Evolutionary conservation across 495 filamentous ascomycete species (phyloP), one percentile per base, ranked within the genome.

Genomic region (Penicillium daleae): DNA sequence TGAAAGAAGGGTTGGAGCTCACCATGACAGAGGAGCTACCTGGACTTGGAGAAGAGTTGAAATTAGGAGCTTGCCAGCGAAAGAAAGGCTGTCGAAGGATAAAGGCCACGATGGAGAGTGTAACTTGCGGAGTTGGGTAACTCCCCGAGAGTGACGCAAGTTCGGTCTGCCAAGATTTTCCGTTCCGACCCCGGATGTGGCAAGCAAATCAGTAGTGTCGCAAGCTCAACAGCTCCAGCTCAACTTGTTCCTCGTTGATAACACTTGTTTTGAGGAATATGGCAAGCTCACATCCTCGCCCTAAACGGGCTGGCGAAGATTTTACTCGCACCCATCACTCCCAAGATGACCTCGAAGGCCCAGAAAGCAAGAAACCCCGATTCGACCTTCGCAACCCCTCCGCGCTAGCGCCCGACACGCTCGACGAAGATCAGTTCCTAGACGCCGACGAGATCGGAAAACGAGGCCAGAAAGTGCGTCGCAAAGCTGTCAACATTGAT

Each of bases 301-400:
- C 94, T 2, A 97, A 93, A 76, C 86, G 91, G 61, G 88, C 86
- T 5, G 90, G 87, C 57, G 93, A 96, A 74, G 86, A 87, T 66
- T 95, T 90, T 68, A 81, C 89, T 48, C 87, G 91, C 62, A 82
- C 84, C 21, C 88, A 92, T 68, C 87, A 91, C 62, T 77, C 78
- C 26, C 57, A 65, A 58, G 82, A 87, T 57, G 80, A 82, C 39
- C 75, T 78, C 15, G 82, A 83, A 59, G 75, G 76, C 29, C 74
- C 80, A 29, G 66, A 81, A 2, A 76, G 83, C 55, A 97, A 97
- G 70, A 96, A 93, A 74, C 90, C 92, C 29, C 92, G 91, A 71
- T 99, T 99, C 79, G 96, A 98, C 74, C 79, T 93, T 26, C 91
- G 96, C 65, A 98, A 98, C 71, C 95, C 95, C 1, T 96, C 92